Evolutionary conservation across 805 yeast genomes (phyloP), one percentile per base, ranked within the genome.

Genomic region (Kregervanrija pseudodelftensis): DNA sequence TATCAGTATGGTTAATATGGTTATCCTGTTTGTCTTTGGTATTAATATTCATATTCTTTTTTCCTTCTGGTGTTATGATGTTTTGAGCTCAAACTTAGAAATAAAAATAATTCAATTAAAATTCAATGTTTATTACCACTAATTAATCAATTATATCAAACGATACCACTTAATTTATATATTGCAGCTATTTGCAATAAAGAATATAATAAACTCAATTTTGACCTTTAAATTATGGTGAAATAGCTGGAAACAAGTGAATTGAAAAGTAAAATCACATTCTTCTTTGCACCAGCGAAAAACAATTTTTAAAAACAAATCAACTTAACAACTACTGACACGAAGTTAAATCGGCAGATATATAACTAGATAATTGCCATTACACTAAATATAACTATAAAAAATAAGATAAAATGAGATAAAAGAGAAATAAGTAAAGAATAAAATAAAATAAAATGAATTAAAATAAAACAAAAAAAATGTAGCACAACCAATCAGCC

Each of bases 21-120:
- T 30, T 28, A 13, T 11, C 37, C 7, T 22, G 28, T 22, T 22
- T 22, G 28, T 38, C 10, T 30, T 13, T 30, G 14, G 16, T 40
- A 11, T 9, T 11, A 30, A 41, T 40, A 22, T 22, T 22, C 28
- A 22, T 22, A 22, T 22, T 22, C 8, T 22, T 22, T 22, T 22
- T 22, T 32, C 12, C 11, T 8, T 42, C 46, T 53, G 52, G 54
- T 56, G 57, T 51, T 49, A 46, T 53, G 55, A 54, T 52, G 57
- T 52, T 51, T 48, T 42, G 44, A 33, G 2, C 15, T 13, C 11
- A 9, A 35, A 35, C 13, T 14, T 5, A 16, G 16, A 11, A 33
- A 33, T 13, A 33, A 8, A 33, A n/a, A 33, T 33, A 33, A 33
- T 13, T 15, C 10, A 8, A 33, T 8, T 12, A 15, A 13, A n/a